Percentiles rank a stretch among this genome's conserved stretches.
phyloP scores from a whole-genome alignment of 192 early-diverging fungal genomes.

The Coemansia aciculifera region DNA sequence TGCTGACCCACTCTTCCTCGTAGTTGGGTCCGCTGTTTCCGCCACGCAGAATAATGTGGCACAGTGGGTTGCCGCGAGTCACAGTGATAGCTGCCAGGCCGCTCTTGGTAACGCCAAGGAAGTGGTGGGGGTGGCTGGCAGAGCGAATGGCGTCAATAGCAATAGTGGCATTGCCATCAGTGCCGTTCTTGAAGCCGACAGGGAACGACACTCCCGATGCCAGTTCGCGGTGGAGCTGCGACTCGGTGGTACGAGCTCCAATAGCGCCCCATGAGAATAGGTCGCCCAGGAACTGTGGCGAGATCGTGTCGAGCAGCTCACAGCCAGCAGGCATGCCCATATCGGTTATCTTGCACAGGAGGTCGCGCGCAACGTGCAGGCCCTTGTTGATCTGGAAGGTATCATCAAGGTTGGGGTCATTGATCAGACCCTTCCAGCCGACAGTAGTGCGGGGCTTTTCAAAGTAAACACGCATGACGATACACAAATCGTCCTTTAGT shows the following conservation, averaged over 20 bases:
- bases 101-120: constrained; percentile 93
- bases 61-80: constrained; percentile 79
- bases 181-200: constrained; percentile 98
- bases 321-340: constrained; percentile 83
- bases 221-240: constrained; percentile 92
- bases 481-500: constrained; percentile 72
- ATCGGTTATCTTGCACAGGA: constrained; percentile 78
- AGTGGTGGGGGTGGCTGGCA: constrained; percentile 78
- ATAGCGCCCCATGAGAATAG: constrained; percentile 96
- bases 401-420: constrained; percentile 74
- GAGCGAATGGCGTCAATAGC: constrained; percentile 76
- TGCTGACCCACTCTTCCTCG: constrained; percentile 61
- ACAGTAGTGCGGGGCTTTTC: constrained; percentile 98
- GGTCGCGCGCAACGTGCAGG: constrained; percentile 77
- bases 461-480: constrained; percentile 98
- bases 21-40: constrained; percentile 91
- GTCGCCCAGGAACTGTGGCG: constrained; percentile 93
- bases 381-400: constrained; percentile 97
- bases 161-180: constrained; percentile 83
- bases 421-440: constrained; percentile 86
- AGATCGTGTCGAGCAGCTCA: constrained; percentile 93
- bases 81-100: constrained; percentile 88
- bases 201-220: constrained; percentile 93
- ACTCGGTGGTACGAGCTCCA: constrained; percentile 94
- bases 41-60: constrained; percentile 90